Base-by-base conservation (phyloP, 2,329 filamentous ascomycete species). In the Neocucurbitaria cava region DNA sequence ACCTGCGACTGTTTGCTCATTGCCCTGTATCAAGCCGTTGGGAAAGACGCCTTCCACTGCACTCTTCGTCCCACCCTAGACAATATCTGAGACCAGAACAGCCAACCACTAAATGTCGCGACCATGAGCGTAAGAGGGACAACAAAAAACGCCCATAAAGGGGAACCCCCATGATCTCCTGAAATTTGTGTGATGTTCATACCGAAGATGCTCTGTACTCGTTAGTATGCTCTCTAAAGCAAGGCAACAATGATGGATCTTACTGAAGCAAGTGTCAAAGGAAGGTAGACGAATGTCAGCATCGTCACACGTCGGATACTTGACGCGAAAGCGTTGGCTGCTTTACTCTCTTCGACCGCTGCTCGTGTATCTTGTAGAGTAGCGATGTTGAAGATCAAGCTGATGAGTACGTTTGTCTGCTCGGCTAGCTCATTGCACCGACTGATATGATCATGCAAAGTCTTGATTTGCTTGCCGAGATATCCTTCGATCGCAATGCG, bases 111-210 rank as follows among this genome's bases (percentile, higher is more conserved):
- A 20, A 58, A 57, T 2, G 60, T 61, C 3, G 52, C 40, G 7
- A 38, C 24, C 52, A 57, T 61, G n/a, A 60, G 46, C 5, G 48
- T 24, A 21, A 57, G n/a, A 5, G 55, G 52, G 0, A 58, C 30
- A 10, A 53, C 33, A 20, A 61, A 52, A 24, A 52, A 61, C 3
- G 57, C 17, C 54, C 52, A 61, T 10, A 60, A 41, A 9, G 58
- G 48, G 9, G 54, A 47, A 36, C 57, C 33, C 3, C 41, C 39
- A 17, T 9, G 17, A 10, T 56, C 50, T 9, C 52, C 58, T 4
- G 57, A 61, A 5, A 63, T 55, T 7, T 63, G 52, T 1, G 26
- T 49, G 7, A 63, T 31, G 24, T 58, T 63, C 60, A 61, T 63
- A 2, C 60, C 57, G 6, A 61, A 39, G 10, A 63, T 55, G 24